Evolutionary conservation across 2,329 filamentous ascomycete genomes (phyloP).

Genomic region (Ilyonectria destructans): DNA sequence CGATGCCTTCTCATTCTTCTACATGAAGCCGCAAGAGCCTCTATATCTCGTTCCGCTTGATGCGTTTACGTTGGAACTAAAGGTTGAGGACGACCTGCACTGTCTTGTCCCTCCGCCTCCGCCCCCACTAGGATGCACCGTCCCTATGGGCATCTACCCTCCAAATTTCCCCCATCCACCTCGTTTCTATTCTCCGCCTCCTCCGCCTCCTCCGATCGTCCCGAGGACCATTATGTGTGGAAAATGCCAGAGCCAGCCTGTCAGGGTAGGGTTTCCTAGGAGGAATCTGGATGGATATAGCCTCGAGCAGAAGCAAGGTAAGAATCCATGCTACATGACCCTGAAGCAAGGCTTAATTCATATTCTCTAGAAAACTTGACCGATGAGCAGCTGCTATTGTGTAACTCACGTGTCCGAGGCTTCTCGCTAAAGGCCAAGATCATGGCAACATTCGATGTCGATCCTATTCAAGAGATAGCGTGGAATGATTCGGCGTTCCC

Average conservation of each 20-base stretch:
- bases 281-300: background rate
- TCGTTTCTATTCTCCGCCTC: too few species aligned
- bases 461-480: constrained; percentile 56
- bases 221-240: background rate
- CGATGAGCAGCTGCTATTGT: constrained; percentile 9
- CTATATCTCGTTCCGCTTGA: background rate
- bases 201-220: background rate
- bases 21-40: background rate
- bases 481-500: constrained; percentile 64
- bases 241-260: background rate
- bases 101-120: background rate
- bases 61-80: background rate
- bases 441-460: constrained; percentile 57
- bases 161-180: too few species aligned
- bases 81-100: background rate
- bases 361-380: background rate
- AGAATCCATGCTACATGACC: background rate
- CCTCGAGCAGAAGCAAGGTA: background rate
- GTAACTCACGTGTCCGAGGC: constrained; percentile 43
- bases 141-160: background rate
- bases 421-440: constrained; percentile 50
- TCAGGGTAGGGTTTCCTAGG: background rate
- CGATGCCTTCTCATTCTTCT: constrained; percentile 41
- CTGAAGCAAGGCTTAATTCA: background rate
- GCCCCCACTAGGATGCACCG: background rate